Evolutionary conservation across 1,284 basidiomycete genomes (phyloP), one percentile per base, ranked within the genome.

Genomic region (Moesziomyces sp.): DNA sequence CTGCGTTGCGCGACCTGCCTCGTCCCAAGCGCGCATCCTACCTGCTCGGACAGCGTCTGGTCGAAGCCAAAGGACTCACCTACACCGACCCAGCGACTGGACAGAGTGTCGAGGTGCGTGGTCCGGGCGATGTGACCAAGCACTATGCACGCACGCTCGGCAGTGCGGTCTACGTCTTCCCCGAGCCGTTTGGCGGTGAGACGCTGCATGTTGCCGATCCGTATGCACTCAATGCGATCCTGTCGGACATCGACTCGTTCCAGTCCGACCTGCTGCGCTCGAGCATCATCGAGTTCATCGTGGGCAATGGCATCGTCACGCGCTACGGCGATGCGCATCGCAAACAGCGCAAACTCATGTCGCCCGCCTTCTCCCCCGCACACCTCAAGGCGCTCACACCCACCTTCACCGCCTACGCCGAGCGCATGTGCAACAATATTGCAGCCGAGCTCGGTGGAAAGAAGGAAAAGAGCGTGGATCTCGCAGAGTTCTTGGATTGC

Each of bases 291-390:
- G 47, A 66, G 38, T 69, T 74, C 19, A 69, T 74, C 43, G 71
- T 58, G 6, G 71, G 71, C 16, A 59, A 71, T 7, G 72, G 72
- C 16, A 75, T 75, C 44, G 67, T 71, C 0, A 57, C 63, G 4
- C 49, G 56, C 5, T 75, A 63, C 23, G 72, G 67, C 46, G 63
- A 71, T 52, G 63, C 67, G 21, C 72, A 75, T 47, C 53, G 72
- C 16, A 52, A 51, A 19, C 77, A 79, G 54, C 62, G 77, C 45
- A 69, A 65, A 45, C 52, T 81, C 26, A 76, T 81, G 53, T 63
- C 62, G 0, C 79, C 79, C 14, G 76, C 77, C 3, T 81, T 81
- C 46, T 70, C 77, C 1, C 68, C 72, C 4, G 64, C 66, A 10
- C 71, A 74, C 45, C 21, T 78, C 24, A 74, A 71, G 51, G 59